These are phyloP conservation scores for Magnusiomyces ingens DNA, from an alignment of 1,139 yeast genomes.

Conservation along the genomic window DNA sequence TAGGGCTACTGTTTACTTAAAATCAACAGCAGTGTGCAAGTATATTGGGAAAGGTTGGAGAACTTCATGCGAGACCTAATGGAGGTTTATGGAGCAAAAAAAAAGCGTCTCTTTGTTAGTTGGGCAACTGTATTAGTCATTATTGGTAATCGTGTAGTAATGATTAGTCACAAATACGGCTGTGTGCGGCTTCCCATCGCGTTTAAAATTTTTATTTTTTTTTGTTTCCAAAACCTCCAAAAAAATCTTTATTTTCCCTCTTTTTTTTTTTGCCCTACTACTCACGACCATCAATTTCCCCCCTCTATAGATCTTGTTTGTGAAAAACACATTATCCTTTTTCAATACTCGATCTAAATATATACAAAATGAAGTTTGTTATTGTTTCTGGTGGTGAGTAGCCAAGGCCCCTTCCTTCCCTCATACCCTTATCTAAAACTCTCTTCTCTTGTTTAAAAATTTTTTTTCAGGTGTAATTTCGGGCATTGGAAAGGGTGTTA, in stretches of 20 bases:
- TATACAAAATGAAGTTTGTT: constrained; percentile 72
- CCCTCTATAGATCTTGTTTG: background rate
- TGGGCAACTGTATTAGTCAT: no score
- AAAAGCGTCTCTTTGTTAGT: constrained; percentile 29
- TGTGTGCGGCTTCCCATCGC: no score
- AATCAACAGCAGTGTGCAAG: no score
- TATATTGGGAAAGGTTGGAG: no score
- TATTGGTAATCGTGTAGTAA: no score
- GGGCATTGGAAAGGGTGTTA: constrained; percentile 98
- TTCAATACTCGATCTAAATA: background rate
- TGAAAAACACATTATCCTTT: background rate
- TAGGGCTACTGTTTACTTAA: no score
- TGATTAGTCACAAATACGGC: no score
- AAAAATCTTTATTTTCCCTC: constrained; percentile 2
- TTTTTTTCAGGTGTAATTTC: constrained; percentile 69
- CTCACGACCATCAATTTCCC: constrained; percentile 9
- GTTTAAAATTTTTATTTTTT: constrained; percentile 23
- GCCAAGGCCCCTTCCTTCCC: background rate
- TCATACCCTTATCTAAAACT: background rate
- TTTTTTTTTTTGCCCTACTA: constrained; percentile 10
- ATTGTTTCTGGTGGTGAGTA: constrained; percentile 85
- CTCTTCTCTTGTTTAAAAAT: constrained; percentile 25
- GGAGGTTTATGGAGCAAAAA: no score
- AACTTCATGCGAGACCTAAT: no score
- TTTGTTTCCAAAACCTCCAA: constrained; percentile 22